phyloP scores from a whole-genome alignment of 768 basidiomycete genomes.

The Psilocybe azurescens region DNA sequence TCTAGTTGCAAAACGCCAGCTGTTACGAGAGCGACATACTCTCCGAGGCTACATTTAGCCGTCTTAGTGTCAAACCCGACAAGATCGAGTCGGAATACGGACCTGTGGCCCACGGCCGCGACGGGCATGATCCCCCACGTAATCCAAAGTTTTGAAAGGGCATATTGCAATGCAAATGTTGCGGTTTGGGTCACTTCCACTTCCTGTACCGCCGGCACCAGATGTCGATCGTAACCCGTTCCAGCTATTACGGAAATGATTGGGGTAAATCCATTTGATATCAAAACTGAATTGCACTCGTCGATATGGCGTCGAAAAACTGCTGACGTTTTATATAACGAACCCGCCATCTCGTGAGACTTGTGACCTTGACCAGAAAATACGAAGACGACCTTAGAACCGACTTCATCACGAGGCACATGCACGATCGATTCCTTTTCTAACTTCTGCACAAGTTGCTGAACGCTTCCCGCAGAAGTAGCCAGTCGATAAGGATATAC shows the following conservation, averaged over 20 bases:
- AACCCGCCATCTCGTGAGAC: conserved; percentile 65
- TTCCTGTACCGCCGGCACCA: neutral
- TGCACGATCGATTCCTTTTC: conserved; percentile 36
- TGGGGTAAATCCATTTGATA: conserved; percentile 53
- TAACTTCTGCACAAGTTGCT: conserved; percentile 55
- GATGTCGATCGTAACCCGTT: conserved; percentile 2
- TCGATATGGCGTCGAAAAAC: conserved; percentile 60
- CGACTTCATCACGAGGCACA: conserved; percentile 26
- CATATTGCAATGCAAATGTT: conserved; percentile 66
- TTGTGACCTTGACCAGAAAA: conserved; percentile 80
- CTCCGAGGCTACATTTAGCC: conserved; percentile 60
- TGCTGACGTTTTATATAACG: conserved; percentile 54
- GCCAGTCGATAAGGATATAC: conserved; percentile 58
- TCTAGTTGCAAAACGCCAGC: conserved; percentile 62
- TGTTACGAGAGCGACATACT: conserved; percentile 74
- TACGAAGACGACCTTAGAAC: conserved; percentile 57
- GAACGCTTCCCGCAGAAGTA: conserved; percentile 45
- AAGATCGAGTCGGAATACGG: conserved; percentile 19
- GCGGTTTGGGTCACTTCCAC: conserved; percentile 50
- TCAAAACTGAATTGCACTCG: conserved; percentile 59
- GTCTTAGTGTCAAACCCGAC: conserved; percentile 14
- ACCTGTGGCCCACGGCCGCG: conserved; percentile 80
- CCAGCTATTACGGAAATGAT: conserved; percentile 49
- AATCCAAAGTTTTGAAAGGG: conserved; percentile 66
- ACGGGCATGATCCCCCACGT: conserved; percentile 68